phyloP scores from a whole-genome alignment of 2,329 filamentous ascomycete species.

The Aureobasidium namibiae region DNA sequence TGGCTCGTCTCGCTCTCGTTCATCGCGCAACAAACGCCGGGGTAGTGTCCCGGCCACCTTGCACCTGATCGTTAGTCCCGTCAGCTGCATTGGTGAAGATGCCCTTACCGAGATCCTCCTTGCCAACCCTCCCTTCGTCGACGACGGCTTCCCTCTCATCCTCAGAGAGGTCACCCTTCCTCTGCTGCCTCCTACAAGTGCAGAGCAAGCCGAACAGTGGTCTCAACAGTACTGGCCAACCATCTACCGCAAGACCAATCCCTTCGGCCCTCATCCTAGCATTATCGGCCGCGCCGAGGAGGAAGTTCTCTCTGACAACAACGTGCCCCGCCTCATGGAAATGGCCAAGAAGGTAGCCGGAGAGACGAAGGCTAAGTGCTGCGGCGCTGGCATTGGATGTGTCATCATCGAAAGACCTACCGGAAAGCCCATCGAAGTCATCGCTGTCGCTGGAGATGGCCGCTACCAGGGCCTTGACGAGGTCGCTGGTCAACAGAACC shows the following conservation, averaged over 20 bases:
- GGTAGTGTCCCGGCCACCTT: conserved; percentile 26
- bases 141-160: conserved; percentile 37
- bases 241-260: conserved; percentile 79
- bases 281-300: conserved; percentile 62
- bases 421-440: conserved; percentile 41
- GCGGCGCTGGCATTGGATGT: conserved; percentile 64
- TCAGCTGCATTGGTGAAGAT: conserved; percentile 43
- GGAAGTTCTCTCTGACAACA: conserved; percentile 50
- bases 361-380: conserved; percentile 48
- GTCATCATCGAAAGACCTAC: conserved; percentile 60
- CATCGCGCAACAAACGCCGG: conserved; percentile 14
- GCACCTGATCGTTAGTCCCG: conserved; percentile 45
- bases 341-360: conserved; percentile 54
- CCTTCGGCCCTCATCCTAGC: conserved; percentile 73
- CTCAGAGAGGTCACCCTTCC: conserved; percentile 62
- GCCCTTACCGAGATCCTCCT: conserved; percentile 40
- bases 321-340: conserved; percentile 56
- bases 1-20: conserved; percentile 13
- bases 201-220: conserved; percentile 67
- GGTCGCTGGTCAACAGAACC: conserved; percentile 40
- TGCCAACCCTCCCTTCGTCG: conserved; percentile 32
- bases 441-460: conserved; percentile 69
- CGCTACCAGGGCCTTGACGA: conserved; percentile 44
- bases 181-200: conserved; percentile 63
- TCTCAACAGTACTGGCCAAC: conserved; percentile 73